phyloP scores from a whole-genome alignment of 805 yeast genomes.

The Zygosaccharomyces rouxii region DNA sequence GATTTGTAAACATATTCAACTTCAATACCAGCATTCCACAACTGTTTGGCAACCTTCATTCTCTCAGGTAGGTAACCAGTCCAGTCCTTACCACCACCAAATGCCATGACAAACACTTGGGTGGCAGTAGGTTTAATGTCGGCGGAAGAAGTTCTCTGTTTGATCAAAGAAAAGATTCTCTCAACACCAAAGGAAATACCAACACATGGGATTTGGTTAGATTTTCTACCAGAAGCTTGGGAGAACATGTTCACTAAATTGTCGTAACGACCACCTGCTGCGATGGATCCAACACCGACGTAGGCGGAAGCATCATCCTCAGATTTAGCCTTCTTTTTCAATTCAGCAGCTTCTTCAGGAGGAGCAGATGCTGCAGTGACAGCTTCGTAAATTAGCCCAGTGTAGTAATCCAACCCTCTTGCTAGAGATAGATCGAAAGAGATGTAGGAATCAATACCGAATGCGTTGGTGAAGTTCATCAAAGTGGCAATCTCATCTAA shows the following conservation, averaged over 20 bases:
- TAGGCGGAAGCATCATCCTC: conserved; percentile 83
- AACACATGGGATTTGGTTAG: conserved; percentile 85
- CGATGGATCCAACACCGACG: conserved; percentile 94
- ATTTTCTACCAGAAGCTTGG: conserved; percentile 72
- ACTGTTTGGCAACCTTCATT: conserved; percentile 73
- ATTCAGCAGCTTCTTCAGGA: conserved; percentile 70
- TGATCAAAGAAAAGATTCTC: conserved; percentile 84
- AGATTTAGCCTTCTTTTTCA: conserved; percentile 45
- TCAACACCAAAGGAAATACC: conserved; percentile 98
- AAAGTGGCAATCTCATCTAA: conserved; percentile 71
- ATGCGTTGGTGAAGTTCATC: conserved; percentile 77
- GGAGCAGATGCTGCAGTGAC: conserved; percentile 97
- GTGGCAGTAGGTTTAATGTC: conserved; percentile 78
- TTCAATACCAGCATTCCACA: conserved; percentile 88
- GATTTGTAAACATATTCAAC: conserved; percentile 89
- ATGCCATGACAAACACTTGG: conserved; percentile 94
- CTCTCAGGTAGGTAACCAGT: conserved; percentile 87
- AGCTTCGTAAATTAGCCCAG: conserved; percentile 95
- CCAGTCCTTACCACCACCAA: conserved; percentile 98
- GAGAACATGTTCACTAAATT: conserved; percentile 95
- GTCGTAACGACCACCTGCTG: conserved; percentile 99
- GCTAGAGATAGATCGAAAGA: conserved; percentile 93
- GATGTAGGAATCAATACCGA: conserved; percentile 60
- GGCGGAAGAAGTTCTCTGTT: conserved; percentile 62
- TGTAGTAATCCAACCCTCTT: conserved; percentile 95